A percentile compares a stretch with the other conserved stretches of the same genome.
Evolutionary conservation across 2,329 filamentous ascomycete genomes (phyloP).

Genomic region (Ceratocystis cubensis): DNA sequence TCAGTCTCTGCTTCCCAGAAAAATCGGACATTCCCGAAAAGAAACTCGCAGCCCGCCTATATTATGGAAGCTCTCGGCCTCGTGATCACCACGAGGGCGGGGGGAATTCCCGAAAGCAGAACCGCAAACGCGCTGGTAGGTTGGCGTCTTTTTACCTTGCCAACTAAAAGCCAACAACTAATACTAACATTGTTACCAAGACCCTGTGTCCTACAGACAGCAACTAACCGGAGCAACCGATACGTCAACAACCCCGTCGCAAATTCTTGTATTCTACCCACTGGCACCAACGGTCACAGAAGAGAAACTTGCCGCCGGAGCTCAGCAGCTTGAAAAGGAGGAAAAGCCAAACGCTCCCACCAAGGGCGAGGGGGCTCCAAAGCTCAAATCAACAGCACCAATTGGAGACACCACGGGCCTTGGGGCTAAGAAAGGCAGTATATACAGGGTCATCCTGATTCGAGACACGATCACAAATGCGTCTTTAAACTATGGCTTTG

Average conservation of each 20-base stretch:
- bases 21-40: constrained; percentile 32
- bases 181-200: neutral
- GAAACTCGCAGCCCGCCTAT: constrained; percentile 30
- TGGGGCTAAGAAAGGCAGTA: constrained; percentile 60
- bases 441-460: constrained; percentile 65
- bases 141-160: neutral
- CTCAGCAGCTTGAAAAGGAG: constrained; percentile 56
- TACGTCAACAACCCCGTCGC: constrained; percentile 47
- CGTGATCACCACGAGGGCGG: neutral
- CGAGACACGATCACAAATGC: constrained; percentile 58
- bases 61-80: constrained; percentile 32
- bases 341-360: constrained; percentile 30
- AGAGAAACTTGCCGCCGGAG: constrained; percentile 57
- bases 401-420: constrained; percentile 45
- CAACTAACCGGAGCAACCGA: constrained; percentile 37
- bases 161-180: neutral
- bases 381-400: constrained; percentile 48
- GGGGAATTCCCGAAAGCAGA: neutral
- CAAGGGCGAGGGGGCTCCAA: constrained; percentile 34
- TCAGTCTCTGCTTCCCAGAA: constrained; percentile 29
- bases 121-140: neutral
- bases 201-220: neutral
- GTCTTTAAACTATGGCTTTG: constrained; percentile 72
- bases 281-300: constrained; percentile 60
- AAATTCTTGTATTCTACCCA: constrained; percentile 63